Evolutionary conservation across 1,284 basidiomycete species (phyloP), one percentile per base, ranked within the genome.

Genomic region (Porogramme epimiltina): DNA sequence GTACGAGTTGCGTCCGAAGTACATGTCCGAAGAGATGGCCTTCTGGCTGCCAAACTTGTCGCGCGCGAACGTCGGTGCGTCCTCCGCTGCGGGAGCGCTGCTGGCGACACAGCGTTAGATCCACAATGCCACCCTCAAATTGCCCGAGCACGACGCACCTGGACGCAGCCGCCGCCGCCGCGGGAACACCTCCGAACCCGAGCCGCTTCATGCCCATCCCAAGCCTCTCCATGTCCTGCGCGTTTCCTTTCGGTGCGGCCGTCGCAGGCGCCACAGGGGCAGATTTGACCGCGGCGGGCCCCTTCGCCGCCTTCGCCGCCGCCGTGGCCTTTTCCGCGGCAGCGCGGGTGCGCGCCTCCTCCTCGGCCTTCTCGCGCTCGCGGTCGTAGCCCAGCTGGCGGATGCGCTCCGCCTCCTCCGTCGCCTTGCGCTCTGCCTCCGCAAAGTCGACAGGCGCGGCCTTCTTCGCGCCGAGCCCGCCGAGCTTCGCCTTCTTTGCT

Each of bases 11-110:
- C 96, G 84, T 34, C 90, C 92, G 71, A 98, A 98, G 79, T 93
- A 98, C 90, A 96, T 95, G 69, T 99, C 97, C 2, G 93, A 96
- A 4, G 94, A 97, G 69, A 99, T 98, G 44, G 81, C 92, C 70
- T 98, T 99, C 68, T 98, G 96, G 57, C 67, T 73, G 1, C 93
- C 91, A 68, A 99, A 99, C 65, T 93, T 93, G 23, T 94, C 88
- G 56, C 95, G 84, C 2, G 97, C 96, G 23, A 84, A 85, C 13
- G 83, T 93, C 1, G 86, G 83, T 45, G 89, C 79, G 44, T 92
- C 86, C 45, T 85, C 88, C 16, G 62, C 66, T 0, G 70, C 67
- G 4, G 76, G 59, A 4, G 66, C 42, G 13, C 57, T 54, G 44
- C 4, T 37, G 15, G 25, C 2, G 9, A 31, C 8, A 31, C 28